Evolutionary conservation across 495 filamentous ascomycete genomes (phyloP), one percentile per base, ranked within the genome.

Genomic region (Penicillium salamii): DNA sequence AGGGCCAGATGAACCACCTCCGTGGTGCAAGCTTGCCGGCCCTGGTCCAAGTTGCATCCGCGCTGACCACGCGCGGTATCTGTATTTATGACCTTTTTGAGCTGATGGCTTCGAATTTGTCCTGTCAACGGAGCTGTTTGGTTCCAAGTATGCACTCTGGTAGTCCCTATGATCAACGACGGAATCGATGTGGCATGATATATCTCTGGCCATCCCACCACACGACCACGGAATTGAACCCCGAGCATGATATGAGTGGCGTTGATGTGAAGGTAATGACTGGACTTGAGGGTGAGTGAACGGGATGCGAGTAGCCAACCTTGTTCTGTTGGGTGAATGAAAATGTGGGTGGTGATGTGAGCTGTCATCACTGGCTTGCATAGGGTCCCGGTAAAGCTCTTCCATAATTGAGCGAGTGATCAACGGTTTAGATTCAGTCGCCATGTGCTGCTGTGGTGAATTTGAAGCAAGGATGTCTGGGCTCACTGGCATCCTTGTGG

Each of bases 21-120:
- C 39, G 21, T 54, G 46, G 19, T 52, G 19, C 13, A 49, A 18
- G 2, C 49, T 26, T 8, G 24, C 31, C 9, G 48, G 48, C 2
- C 42, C 43, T 17, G 61, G 51, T 34, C 62, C 52, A 7, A 73
- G 15, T 37, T 71, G 64, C 66, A 76, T 68, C 23, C 60, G 55
- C 15, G 69, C 63, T 7, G 71, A 68, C 72, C 72, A 76, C 17
- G 51, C 44, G 26, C 63, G 59, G 39, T 68, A 65, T 37, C 50
- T 72, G 3, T 54, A 50, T 26, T 50, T 46, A 32, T 47, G 13
- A n/a, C 13, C 5, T 31, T 20, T 13, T 6, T 19, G 43, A 34
- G 19, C 42, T 18, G 20, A 3, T 19, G 14, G 26, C 20, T 28
- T 42, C 5, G 28, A 19, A 0, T 23, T n/a, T 14, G 47, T 24